Evolutionary conservation across 2,329 filamentous ascomycete genomes (phyloP), one percentile per base, ranked within the genome.

Genomic region (Plectosphaerella sp.): DNA sequence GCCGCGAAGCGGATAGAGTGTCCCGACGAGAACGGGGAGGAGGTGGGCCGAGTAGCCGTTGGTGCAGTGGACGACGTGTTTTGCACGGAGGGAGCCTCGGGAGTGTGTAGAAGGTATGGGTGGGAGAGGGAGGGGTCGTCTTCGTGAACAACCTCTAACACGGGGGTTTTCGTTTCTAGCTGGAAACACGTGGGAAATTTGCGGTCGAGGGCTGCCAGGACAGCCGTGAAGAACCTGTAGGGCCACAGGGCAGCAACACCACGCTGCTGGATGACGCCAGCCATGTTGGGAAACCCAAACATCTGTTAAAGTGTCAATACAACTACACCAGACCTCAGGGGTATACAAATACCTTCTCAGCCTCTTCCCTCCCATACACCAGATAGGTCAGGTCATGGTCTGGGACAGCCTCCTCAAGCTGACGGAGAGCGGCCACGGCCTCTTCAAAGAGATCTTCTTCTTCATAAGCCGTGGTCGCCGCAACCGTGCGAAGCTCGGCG

Each of bases 191-290:
- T 22, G 18, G 20, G 20, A 15, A 25, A 22, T 25, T 46, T 15
- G 11, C 4, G 8, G 10, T 10, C 11, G 18, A 46, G n/a, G 10
- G 66, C 70, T 39, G 61, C 67, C 20, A 68, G 63, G 58, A 50
- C 66, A 46, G 62, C 64, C 15, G 42, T 69, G 61, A 47, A 28
- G 10, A 46, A 22, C 20, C 43, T 22, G 24, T 46, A 46, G 10
- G 43, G 43, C 43, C 43, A 46, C 5, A 46, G 24, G 25, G 43
- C 43, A 5, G 43, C 43, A 10, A 46, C 43, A 15, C 22, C 22
- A 11, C 24, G 22, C 24, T 46, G 43, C 22, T 25, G 18, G n/a
- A 46, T 22, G 11, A 15, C 20, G 5, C 43, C 43, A 10, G 22
- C 43, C 11, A 28, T 28, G 43, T 28, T 28, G 20, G 20, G 5